Base-by-base conservation (phyloP, 2,329 filamentous ascomycete species). In the Alternaria sp. region DNA sequence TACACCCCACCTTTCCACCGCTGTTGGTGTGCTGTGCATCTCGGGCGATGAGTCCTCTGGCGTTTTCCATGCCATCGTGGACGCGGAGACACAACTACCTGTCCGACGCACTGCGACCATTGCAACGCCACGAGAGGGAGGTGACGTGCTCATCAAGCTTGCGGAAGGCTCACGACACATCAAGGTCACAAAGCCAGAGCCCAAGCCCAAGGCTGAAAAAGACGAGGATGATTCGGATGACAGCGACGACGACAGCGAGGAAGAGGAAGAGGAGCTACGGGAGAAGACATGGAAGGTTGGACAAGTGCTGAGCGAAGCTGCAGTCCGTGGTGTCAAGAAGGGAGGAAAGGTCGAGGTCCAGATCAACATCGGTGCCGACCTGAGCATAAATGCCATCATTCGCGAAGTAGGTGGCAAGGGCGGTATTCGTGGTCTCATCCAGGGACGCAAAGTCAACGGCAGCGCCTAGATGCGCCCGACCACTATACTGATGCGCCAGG, bases 271-370 rank as follows among this genome's bases (percentile, higher is more conserved):
- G 81, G 94, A 97, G 84, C 87, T 90, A 75, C 87, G 94, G 68
- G 92, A 97, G 83, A 94, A 96, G 87, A 85, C 96, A 63, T 97
- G 94, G 93, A 97, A 97, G 87, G 87, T 93, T 51, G 92, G 92
- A 72, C 89, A 86, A 68, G 85, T 90, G 28, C 88, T 99, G 64
- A 94, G 94, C 64, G 96, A 99, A 85, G 91, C 93, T 11, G 92
- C 91, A 30, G 83, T 99, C 79, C 91, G 88, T 81, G 92, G 87
- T 63, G 88, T 96, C 72, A 95, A 95, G 89, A 94, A 95, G 84
- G 91, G 89, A 63, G 88, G 88, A 75, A 97, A 97, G 86, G 89
- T 99, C 70, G 96, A 99, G 86, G 90, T 98, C 58, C 96, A 93
- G 79, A 88, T 98, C 75, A 97, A 95, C 80, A 91, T 98, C 69